Percentiles rank a stretch among this genome's conserved stretches.
Conservation (phyloP, 306 rosid genomes). For the Senna tora region DNA sequence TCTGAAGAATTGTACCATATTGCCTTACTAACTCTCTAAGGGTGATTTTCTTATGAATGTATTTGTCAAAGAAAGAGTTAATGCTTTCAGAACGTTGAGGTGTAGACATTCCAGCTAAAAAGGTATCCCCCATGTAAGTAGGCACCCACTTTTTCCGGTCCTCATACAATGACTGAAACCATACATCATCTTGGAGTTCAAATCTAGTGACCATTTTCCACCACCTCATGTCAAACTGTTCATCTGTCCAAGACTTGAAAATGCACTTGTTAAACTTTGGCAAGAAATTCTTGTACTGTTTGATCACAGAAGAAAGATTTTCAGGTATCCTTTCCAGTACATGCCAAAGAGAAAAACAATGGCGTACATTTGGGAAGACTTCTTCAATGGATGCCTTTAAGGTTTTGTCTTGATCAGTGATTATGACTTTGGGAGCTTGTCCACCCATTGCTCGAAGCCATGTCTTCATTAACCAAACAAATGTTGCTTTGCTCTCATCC, state of each 20-base stretch:
- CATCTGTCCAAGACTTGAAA: constrained; percentile 79
- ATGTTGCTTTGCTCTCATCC: constrained; percentile 75
- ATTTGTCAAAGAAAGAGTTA: constrained; percentile 88
- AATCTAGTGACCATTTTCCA: constrained; percentile 79
- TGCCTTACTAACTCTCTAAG: constrained; percentile 83
- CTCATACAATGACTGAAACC: constrained; percentile 71
- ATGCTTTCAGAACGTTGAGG: constrained; percentile 80
- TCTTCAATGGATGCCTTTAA: constrained; percentile 76
- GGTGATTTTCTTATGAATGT: constrained; percentile 83
- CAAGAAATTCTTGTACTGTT: constrained; percentile 63
- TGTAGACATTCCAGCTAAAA: constrained; percentile 85
- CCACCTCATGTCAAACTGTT: constrained; percentile 88
- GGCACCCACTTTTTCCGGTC: constrained; percentile 92
- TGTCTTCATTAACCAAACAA: constrained; percentile 84
- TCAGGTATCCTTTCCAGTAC: constrained; percentile 81
- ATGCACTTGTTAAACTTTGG: constrained; percentile 75
- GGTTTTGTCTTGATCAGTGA: constrained; percentile 78
- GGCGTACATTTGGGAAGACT: constrained; percentile 72
- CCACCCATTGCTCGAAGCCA: constrained; percentile 96
- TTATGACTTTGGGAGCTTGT: constrained; percentile 72
- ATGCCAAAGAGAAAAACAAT: constrained; percentile 82
- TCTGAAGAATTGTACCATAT: constrained; percentile 79
- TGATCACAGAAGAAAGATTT: constrained; percentile 67
- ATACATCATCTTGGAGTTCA: constrained; percentile 75
- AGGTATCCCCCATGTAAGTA: constrained; percentile 65